These are phyloP conservation scores for Solanum boliviense DNA, from an alignment of 257 asterid species.

Conservation along the genomic window DNA sequence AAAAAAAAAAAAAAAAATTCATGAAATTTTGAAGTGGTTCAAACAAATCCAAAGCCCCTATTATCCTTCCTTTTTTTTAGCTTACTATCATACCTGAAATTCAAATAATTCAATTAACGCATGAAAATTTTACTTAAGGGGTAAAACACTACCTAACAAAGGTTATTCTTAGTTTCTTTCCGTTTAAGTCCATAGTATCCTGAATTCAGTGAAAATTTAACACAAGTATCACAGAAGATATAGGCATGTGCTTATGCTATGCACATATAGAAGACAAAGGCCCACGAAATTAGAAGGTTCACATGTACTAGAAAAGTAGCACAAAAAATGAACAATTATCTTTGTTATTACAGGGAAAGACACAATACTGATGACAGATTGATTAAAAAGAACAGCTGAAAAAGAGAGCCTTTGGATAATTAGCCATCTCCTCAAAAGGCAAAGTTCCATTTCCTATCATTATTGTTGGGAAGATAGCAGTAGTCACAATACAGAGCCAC, in stretches of 20 bases:
- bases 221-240: background rate
- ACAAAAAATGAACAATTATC: background rate
- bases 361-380: background rate
- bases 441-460: background rate
- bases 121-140: too few relatives aligned
- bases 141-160: background rate
- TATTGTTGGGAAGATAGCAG: background rate
- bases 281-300: background rate
- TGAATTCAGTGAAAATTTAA: background rate
- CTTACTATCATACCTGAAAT: too few relatives aligned
- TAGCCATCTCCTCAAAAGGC: background rate
- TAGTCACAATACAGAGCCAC: background rate
- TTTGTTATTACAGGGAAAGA: background rate
- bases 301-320: background rate
- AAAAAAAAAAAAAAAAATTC: too few relatives aligned
- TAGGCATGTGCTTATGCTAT: background rate
- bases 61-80: background rate
- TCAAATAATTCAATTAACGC: background rate
- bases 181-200: background rate
- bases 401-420: background rate
- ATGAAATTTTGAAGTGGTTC: too few relatives aligned
- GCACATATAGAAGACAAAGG: background rate
- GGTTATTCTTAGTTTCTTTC: background rate
- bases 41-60: background rate
- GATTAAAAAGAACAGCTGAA: background rate